phyloP scores from a whole-genome alignment of 2,329 filamentous ascomycete genomes.

The Berkeleyomyces rouxiae region DNA sequence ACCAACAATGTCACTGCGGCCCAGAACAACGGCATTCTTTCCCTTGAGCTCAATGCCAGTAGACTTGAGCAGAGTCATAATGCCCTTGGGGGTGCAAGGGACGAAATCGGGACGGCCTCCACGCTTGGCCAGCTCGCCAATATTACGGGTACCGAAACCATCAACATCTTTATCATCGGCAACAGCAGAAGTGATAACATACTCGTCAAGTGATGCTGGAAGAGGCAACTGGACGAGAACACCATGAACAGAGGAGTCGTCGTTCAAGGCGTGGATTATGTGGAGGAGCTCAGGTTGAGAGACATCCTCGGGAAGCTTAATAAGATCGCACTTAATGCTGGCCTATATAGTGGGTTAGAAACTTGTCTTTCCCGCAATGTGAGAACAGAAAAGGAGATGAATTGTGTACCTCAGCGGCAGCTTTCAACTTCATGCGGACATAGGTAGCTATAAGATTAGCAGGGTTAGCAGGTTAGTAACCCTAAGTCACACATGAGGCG shows the following conservation, averaged over 20 bases:
- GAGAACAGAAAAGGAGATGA: background rate
- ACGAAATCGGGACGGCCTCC: slow-evolving; percentile 79
- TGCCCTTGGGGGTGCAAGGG: slow-evolving; percentile 91
- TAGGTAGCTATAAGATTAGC: slow-evolving; percentile 55
- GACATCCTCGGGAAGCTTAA: slow-evolving; percentile 68
- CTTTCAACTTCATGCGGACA: slow-evolving; percentile 99
- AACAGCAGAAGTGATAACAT: slow-evolving; percentile 76
- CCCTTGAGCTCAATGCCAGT: slow-evolving; percentile 68
- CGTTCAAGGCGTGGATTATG: slow-evolving; percentile 66
- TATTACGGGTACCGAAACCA: slow-evolving; percentile 85
- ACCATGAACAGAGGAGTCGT: slow-evolving; percentile 71
- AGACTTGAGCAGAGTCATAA: slow-evolving; percentile 81
- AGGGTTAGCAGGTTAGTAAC: background rate
- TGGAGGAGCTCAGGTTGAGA: slow-evolving; percentile 75
- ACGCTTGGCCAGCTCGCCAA: slow-evolving; percentile 91
- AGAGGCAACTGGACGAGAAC: slow-evolving; percentile 89
- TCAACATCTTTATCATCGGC: slow-evolving; percentile 94
- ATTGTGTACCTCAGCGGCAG: slow-evolving; percentile 61
- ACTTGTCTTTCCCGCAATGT: background rate
- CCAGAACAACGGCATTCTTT: slow-evolving; percentile 88
- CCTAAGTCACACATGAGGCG: background rate
- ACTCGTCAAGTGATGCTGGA: slow-evolving; percentile 78
- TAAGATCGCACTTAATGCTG: slow-evolving; percentile 72
- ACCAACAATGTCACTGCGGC: slow-evolving; percentile 91
- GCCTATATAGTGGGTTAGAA: slow-evolving; percentile 37